Evolutionary conservation across 139 green algal species (phyloP).

Genomic region (Chlamydomonas incerta): DNA sequence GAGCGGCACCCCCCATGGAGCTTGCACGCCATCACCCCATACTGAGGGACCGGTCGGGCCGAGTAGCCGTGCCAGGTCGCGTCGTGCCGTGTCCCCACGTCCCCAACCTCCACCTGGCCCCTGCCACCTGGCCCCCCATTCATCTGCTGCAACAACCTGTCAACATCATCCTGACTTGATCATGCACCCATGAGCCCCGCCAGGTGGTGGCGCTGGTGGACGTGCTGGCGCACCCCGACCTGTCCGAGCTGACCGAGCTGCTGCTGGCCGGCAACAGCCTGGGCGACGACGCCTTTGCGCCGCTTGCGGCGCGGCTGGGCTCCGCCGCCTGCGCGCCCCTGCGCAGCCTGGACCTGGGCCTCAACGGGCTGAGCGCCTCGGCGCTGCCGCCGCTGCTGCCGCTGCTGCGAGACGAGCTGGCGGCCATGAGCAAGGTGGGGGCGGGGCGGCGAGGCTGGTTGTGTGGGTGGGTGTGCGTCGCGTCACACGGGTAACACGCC

Average conservation of each 20-base stretch:
- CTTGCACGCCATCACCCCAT: too few species aligned
- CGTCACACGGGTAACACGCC: too few species aligned
- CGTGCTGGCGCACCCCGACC: constrained; percentile 41
- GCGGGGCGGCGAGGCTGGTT: too few species aligned
- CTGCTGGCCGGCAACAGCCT: constrained; percentile 54
- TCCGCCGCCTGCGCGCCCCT: constrained; percentile 6
- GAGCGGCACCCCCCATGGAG: too few species aligned
- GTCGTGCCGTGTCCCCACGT: too few species aligned
- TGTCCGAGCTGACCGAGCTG: constrained; percentile 46
- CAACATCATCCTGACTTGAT: too few species aligned
- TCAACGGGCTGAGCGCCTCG: constrained; percentile 34
- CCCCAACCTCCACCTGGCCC: too few species aligned
- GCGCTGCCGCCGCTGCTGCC: constrained; percentile 30
- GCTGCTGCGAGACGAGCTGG: constrained; percentile 44
- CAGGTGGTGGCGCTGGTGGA: constrained; percentile 57
- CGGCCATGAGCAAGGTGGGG: constrained; percentile 13
- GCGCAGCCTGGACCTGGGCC: constrained; percentile 39
- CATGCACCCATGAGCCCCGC: too few species aligned
- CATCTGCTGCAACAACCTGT: too few species aligned
- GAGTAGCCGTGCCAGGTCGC: too few species aligned
- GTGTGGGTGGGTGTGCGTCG: background rate
- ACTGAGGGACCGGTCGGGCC: too few species aligned
- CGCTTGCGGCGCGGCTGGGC: constrained; percentile 10
- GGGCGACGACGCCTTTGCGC: constrained; percentile 38
- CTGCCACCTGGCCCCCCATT: too few species aligned